phyloP scores from a whole-genome alignment of 192 early-diverging fungal species.

The Piromyces finnis region DNA sequence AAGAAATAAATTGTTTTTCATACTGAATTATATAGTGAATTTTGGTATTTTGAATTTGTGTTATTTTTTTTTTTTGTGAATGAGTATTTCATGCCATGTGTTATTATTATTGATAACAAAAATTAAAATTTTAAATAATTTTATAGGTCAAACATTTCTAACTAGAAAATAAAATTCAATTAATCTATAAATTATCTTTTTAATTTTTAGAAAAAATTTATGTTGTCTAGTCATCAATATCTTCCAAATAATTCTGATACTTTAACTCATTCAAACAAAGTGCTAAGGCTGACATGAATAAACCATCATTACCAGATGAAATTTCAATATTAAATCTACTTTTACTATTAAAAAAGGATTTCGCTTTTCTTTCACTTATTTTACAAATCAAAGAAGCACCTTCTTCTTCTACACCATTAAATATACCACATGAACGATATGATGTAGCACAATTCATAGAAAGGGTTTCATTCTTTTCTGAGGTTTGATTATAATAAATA shows the following conservation, averaged over 20 bases:
- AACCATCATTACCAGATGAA: not conserved
- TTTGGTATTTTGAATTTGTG: no score
- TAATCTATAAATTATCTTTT: no score
- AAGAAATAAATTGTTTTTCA: no score
- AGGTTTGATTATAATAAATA: not conserved
- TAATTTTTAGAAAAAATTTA: no score
- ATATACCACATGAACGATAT: not conserved
- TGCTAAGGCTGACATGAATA: not conserved
- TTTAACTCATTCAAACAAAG: not conserved
- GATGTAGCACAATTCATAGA: not conserved
- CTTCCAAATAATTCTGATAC: not conserved
- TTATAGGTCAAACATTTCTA: no score
- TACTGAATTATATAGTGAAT: no score
- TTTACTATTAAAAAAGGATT: not conserved
- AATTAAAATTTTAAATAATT: no score
- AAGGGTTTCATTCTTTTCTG: not conserved
- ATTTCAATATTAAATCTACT: not conserved
- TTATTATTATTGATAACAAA: no score
- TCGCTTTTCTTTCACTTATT: not conserved
- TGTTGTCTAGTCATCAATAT: not conserved
- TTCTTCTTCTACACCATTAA: not conserved
- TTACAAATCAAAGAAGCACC: not conserved
- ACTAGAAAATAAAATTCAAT: no score
- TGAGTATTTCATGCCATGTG: no score
- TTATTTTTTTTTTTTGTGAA: no score